Evolutionary conservation across 2,329 filamentous ascomycete species (phyloP), one percentile per base, ranked within the genome.

Genomic region (Metarhizium anisopliae): DNA sequence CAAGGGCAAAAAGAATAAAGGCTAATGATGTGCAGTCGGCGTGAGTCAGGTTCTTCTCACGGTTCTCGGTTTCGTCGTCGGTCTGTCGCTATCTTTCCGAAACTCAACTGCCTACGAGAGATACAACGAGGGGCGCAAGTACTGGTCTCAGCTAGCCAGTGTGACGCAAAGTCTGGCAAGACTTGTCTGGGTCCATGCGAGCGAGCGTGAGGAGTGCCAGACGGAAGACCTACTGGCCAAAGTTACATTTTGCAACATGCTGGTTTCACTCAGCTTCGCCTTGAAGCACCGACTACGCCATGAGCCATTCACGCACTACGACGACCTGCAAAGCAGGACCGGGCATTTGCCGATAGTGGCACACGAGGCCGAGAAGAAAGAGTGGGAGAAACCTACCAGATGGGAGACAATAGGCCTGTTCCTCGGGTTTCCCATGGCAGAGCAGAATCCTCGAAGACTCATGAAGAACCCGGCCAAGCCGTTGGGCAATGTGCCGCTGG

Each of bases 61-160:
- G 0, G 84, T 93, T n/a, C 82, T 89, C 32, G 89, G 89, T 84
- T 92, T 93, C 72, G 86, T 92, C 57, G 87, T 93, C 65, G 85
- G 86, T 80, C 71, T 92, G 66, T 81, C 86, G 13, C 76, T 93
- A 59, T 90, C 86, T 20, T 91, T 93, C 74, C 85, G 88, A 54
- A 89, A 83, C 59, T 86, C 86, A 1, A 89, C 87, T 3, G 88
- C 88, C 8, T 93, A 93, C 63, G 89, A 93, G 70, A 81, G 87
- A 67, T 77, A 74, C 53, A 66, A 63, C 29, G 80, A 83, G 54
- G 80, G 80, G 8, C 74, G 80, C 20, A 77, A 78, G 59, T 78
- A 79, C 59, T 82, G 79, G 79, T 68, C 73, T 6, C 65, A 72
- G 16, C 65, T 70, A 63, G 71, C 62, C 43, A 70, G 63, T 69